A percentile compares a stretch with the other conserved stretches of the same genome.
Conservation (phyloP, 2,329 filamentous ascomycete species). For the Myriosclerotinia scirpicola region DNA sequence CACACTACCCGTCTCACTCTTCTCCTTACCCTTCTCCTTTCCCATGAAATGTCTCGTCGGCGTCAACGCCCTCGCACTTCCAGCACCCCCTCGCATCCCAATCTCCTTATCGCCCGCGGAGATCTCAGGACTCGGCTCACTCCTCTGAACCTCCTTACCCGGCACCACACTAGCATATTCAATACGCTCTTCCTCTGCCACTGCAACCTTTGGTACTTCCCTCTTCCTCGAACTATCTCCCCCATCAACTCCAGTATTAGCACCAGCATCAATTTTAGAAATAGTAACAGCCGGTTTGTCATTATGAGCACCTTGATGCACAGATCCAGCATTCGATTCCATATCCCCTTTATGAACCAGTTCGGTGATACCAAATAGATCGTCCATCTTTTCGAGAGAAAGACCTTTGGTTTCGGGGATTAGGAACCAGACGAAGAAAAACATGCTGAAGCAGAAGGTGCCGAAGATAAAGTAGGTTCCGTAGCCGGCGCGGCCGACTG, state of each 20-base stretch:
- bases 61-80: background rate
- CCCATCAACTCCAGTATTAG: background rate
- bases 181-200: background rate
- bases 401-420: slow-evolving; percentile 68
- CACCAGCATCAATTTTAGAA: background rate
- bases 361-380: slow-evolving; percentile 20
- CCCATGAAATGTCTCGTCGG: background rate
- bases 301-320: background rate
- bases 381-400: slow-evolving; percentile 51
- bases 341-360: slow-evolving; percentile 1
- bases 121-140: background rate
- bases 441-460: slow-evolving; percentile 63
- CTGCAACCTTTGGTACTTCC: background rate
- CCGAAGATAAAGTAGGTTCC: slow-evolving; percentile 65
- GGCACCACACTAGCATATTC: background rate
- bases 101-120: background rate
- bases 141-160: background rate
- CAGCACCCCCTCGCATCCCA: background rate
- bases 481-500: slow-evolving; percentile 47
- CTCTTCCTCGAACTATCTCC: background rate
- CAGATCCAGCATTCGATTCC: slow-evolving; percentile 13
- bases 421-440: slow-evolving; percentile 41
- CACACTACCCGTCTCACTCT: background rate
- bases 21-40: background rate
- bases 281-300: background rate